Conservation (phyloP, 1,284 basidiomycete genomes). For the Pseudozyma sp. region DNA sequence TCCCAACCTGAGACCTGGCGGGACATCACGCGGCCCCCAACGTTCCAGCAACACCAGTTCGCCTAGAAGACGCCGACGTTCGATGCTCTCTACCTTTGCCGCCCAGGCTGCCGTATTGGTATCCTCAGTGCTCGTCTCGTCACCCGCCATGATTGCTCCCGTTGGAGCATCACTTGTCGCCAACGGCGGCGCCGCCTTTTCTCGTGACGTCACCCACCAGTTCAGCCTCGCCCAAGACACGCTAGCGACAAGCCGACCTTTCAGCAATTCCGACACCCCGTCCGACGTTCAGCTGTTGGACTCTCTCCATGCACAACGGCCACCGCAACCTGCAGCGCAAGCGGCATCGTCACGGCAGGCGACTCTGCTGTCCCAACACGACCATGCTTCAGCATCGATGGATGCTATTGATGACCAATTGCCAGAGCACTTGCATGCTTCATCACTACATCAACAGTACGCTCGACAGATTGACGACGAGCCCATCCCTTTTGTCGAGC, state of each 20-base stretch:
- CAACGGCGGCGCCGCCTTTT: neutral
- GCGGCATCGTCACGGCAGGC: constrained; percentile 11
- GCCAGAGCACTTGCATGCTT: constrained; percentile 1
- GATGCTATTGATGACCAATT: constrained; percentile 29
- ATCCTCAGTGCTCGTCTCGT: constrained; percentile 47
- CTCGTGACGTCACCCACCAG: constrained; percentile 1
- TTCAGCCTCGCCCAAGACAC: constrained; percentile 11
- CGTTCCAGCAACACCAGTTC: neutral
- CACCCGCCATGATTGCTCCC: constrained; percentile 37
- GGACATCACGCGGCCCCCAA: neutral
- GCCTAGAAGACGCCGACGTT: constrained; percentile 11
- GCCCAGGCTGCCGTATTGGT: constrained; percentile 40
- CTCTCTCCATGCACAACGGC: neutral
- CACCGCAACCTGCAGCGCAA: constrained; percentile 3
- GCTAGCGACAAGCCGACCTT: neutral
- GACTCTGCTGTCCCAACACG: neutral
- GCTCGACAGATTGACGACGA: constrained; percentile 31
- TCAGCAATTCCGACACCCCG: neutral
- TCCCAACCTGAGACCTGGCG: neutral
- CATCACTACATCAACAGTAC: constrained; percentile 21
- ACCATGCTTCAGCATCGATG: neutral
- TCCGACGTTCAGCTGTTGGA: neutral
- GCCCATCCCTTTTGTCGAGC: constrained; percentile 24
- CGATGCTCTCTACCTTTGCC: constrained; percentile 19
- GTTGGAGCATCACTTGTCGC: constrained; percentile 13